These are phyloP conservation scores for Puya raimondii DNA, from an alignment of 176 grass and related monocot species.

Conservation along the genomic window DNA sequence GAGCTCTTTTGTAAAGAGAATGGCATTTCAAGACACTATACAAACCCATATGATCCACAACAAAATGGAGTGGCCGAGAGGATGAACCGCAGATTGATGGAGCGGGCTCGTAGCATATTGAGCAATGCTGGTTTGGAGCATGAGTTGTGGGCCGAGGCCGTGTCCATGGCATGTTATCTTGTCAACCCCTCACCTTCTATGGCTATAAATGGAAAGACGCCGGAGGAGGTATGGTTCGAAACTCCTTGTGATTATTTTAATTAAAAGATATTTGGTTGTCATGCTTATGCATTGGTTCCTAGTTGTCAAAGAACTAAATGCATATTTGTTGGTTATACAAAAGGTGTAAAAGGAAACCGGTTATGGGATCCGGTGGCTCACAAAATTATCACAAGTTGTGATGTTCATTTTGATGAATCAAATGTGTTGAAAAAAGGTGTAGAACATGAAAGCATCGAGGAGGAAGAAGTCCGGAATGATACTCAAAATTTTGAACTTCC, in stretches of 20 bases:
- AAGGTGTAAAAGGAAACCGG: neutral
- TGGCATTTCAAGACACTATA: neutral
- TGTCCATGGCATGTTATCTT: neutral
- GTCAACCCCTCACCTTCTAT: neutral
- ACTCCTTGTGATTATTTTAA: neutral
- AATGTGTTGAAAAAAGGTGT: neutral
- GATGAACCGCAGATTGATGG: neutral
- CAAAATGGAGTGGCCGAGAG: neutral
- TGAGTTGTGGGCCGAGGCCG: neutral
- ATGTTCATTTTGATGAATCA: neutral
- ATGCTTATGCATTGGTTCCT: neutral
- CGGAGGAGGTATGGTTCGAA: neutral
- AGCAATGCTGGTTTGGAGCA: neutral
- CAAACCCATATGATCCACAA: neutral
- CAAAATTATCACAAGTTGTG: neutral
- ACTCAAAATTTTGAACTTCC: neutral
- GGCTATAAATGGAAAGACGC: neutral
- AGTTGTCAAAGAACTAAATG: neutral
- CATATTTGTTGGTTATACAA: neutral
- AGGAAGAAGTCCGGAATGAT: neutral
- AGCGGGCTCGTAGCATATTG: neutral
- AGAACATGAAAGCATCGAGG: neutral
- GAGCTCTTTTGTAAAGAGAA: neutral
- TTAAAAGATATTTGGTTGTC: neutral
- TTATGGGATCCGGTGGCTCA: neutral